Evolutionary conservation across 352 stramenopile species (phyloP).

Genomic region (Phytophthora quininea): DNA sequence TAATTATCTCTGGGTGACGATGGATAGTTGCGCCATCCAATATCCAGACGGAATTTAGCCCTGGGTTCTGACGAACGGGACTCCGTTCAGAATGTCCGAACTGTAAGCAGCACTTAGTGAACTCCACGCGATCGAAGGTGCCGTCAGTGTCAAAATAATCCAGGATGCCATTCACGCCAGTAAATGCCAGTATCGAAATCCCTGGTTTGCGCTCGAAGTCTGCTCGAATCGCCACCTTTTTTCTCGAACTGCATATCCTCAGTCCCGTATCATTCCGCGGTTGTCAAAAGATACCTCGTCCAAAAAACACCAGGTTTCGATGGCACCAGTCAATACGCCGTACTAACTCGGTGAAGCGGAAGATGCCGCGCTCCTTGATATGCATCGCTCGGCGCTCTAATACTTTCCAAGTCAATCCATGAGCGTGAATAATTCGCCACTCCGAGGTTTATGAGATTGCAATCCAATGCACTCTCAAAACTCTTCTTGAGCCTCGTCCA

Average conservation of each 20-base stretch:
- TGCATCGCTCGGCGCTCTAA: conserved; percentile 28
- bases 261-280: conserved; percentile 25
- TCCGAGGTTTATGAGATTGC: conserved; percentile 3
- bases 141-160: conserved; percentile 25
- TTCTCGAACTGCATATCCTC: conserved; percentile 19
- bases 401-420: conserved; percentile 28
- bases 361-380: conserved; percentile 25
- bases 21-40: conserved; percentile 30
- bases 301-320: conserved; percentile 14
- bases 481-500: conserved; percentile 19
- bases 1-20: background rate
- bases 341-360: conserved; percentile 19
- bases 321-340: conserved; percentile 8
- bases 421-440: conserved; percentile 19
- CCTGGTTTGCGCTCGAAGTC: conserved; percentile 28
- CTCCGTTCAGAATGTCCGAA: conserved; percentile 7
- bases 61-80: conserved; percentile 17
- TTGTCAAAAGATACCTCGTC: conserved; percentile 39
- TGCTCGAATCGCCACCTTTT: conserved; percentile 23
- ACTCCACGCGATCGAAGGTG: conserved; percentile 30
- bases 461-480: background rate
- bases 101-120: conserved; percentile 16
- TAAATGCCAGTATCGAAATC: conserved; percentile 18
- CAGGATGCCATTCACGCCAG: conserved; percentile 18
- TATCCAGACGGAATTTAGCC: conserved; percentile 28